Base-by-base conservation (phyloP, 768 basidiomycete species). In the Leccinellum luteum region DNA sequence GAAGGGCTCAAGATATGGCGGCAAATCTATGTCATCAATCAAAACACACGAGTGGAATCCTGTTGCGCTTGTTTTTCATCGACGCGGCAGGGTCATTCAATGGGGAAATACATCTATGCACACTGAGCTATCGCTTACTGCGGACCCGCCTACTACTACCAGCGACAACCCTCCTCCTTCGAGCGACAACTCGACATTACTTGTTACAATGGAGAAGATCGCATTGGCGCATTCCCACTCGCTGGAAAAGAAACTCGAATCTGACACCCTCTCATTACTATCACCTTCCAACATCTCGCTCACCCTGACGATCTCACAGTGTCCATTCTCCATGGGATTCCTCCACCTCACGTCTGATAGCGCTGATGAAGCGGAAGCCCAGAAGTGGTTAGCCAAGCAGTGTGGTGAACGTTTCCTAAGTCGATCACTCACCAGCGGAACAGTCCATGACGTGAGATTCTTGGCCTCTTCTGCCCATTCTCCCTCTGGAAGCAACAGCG, bases 361-460 rank as follows among this genome's bases (percentile, higher is more conserved):
- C 15, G n/a, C 31, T n/a, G n/a, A 27, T 12, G 49, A 63, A 6
- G 49, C 25, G 38, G 15, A 32, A 12, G 23, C 41, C 30, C 49
- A 57, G 9, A 44, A 12, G 15, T 48, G 51, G 28, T 27, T 64
- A 1, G 58, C 51, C 28, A 58, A 19, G 23, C 64, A 31, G 38
- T 54, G 49, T 7, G 30, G 45, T 30, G 59, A 61, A 12, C 31
- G 17, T 44, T 23, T 59, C 17, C 21, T 69, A 13, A 38, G 30
- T 41, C 56, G 7, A 47, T 66, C 56, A 32, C 64, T 68, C 10
- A 15, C 55, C 10, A 66, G 59, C 6, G 66, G 66, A 32, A 63
- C 45, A 19, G 49, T 58, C 17, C 60, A 57, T 23, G 66, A 63
- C 19, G 55, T 66, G n/a, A 63, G 54, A 14, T 67, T 68, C 56